Percentiles rank a stretch among this genome's conserved stretches.
Conservation (phyloP, 2,329 filamentous ascomycete genomes). For the Ophiosphaerella korrae region DNA sequence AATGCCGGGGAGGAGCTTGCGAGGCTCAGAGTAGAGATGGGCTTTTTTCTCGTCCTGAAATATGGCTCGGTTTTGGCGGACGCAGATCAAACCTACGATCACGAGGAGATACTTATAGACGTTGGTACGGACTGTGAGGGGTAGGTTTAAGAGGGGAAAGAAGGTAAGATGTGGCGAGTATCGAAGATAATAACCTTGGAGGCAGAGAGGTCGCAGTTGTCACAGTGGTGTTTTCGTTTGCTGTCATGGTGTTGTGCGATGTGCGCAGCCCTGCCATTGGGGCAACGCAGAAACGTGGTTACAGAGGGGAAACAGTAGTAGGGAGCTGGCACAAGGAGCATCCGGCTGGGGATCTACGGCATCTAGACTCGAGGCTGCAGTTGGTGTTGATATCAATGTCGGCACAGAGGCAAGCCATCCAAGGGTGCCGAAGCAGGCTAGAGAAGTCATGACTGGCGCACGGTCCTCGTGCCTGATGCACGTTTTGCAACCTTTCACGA, state of each 20-base stretch:
- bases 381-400: too few relatives aligned
- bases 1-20: slow-evolving; percentile 30
- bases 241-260: not conserved
- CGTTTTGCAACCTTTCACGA: slow-evolving; percentile 26
- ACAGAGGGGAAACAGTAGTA: too few relatives aligned
- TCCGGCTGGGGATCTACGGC: too few relatives aligned
- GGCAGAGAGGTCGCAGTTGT: slow-evolving; percentile 2
- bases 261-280: too few relatives aligned
- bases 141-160: slow-evolving; percentile 29
- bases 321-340: too few relatives aligned
- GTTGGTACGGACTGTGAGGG: slow-evolving; percentile 21
- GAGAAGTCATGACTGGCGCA: not conserved
- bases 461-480: not conserved
- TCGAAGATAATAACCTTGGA: not conserved
- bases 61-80: slow-evolving; percentile 33
- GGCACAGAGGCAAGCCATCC: too few relatives aligned
- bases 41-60: slow-evolving; percentile 18
- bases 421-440: slow-evolving; percentile 11
- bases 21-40: slow-evolving; percentile 22
- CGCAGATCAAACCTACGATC: slow-evolving; percentile 29
- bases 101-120: slow-evolving; percentile 31
- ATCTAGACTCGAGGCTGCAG: too few relatives aligned
- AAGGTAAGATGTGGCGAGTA: not conserved
- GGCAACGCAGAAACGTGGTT: too few relatives aligned
- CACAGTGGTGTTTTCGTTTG: not conserved